These are phyloP conservation scores for Persicaria maculosa DNA, from an alignment of 148 eudicot species.

Conservation along the genomic window DNA sequence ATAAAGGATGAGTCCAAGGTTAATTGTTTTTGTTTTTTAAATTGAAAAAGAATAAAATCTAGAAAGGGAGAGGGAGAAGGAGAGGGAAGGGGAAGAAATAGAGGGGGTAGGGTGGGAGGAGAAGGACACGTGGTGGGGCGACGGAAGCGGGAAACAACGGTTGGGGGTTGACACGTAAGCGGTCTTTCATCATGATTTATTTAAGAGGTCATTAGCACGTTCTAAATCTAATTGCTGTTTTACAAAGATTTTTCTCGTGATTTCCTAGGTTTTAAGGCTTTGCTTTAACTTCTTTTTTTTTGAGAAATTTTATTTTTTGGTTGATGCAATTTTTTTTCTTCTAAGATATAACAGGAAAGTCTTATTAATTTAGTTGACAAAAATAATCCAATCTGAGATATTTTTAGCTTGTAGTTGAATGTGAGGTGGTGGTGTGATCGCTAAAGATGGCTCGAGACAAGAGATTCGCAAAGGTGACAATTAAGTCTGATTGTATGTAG, in stretches of 20 bases:
- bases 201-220: background rate
- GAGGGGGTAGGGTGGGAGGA: conserved; percentile 1
- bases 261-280: conserved; percentile 1
- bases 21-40: background rate
- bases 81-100: background rate
- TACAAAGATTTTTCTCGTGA: conserved; percentile 7
- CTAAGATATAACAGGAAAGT: too few species aligned
- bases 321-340: too few species aligned
- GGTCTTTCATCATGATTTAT: background rate
- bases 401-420: too few species aligned
- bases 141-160: conserved; percentile 22
- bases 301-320: too few species aligned
- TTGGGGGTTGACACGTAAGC: conserved; percentile 30
- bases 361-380: too few species aligned
- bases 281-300: background rate
- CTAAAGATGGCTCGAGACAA: too few species aligned
- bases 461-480: too few species aligned
- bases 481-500: too few species aligned
- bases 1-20: background rate
- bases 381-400: too few species aligned
- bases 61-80: background rate
- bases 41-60: background rate
- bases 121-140: conserved; percentile 43
- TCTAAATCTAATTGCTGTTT: background rate
- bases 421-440: too few species aligned